These are phyloP conservation scores for Fusarium bactridioides DNA, from an alignment of 2,329 filamentous ascomycete genomes.

Conservation along the genomic window DNA sequence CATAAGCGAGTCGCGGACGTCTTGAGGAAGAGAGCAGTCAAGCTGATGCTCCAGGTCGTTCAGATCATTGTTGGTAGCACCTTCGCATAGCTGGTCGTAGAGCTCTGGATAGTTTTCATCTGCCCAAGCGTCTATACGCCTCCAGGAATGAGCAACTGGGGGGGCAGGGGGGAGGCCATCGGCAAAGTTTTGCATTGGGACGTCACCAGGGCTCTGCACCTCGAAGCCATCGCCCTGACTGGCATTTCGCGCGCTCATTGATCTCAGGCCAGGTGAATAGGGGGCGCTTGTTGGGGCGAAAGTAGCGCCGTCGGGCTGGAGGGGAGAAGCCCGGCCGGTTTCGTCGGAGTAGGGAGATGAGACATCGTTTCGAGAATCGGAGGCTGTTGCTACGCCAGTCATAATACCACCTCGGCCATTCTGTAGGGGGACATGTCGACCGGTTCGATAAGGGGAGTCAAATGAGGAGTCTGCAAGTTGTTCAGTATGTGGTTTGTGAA, in stretches of 20 bases:
- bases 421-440: conserved; percentile 86
- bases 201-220: conserved; percentile 78
- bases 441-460: conserved; percentile 92
- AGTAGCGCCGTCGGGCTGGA: conserved; percentile 42
- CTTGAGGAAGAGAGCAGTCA: conserved; percentile 91
- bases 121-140: conserved; percentile 90
- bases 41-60: conserved; percentile 97
- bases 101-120: conserved; percentile 96
- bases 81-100: conserved; percentile 91
- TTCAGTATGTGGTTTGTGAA: conserved; percentile 22
- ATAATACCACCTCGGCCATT: conserved; percentile 83
- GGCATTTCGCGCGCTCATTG: conserved; percentile 72
- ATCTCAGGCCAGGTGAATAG: conserved; percentile 90
- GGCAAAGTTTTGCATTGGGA: conserved; percentile 95
- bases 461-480: conserved; percentile 77
- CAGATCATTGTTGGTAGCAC: conserved; percentile 90
- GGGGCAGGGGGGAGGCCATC: conserved; percentile 91
- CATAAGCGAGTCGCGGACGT: conserved; percentile 90
- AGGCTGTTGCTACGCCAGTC: conserved; percentile 87
- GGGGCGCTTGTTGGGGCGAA: conserved; percentile 69
- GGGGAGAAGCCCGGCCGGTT: conserved; percentile 60
- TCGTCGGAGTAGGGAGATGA: conserved; percentile 82
- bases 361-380: conserved; percentile 87
- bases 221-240: conserved; percentile 73
- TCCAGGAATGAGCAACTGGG: conserved; percentile 89